Base-by-base conservation (phyloP, 306 rosid genomes). In the Geum urbanum region DNA sequence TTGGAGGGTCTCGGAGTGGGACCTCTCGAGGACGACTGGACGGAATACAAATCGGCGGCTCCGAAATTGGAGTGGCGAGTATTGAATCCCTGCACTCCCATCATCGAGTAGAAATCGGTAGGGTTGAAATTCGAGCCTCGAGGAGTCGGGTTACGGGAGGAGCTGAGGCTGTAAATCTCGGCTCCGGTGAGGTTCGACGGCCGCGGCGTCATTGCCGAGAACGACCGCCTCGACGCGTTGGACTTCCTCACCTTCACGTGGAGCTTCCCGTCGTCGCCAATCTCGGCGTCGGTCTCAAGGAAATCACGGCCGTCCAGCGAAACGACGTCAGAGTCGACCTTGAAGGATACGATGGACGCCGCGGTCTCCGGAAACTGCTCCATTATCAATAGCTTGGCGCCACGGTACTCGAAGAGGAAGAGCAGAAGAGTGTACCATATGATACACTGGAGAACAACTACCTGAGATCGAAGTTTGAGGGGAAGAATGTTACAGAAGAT, bases 281-380 rank as follows among this genome's bases (percentile, higher is more conserved):
- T 90, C 71, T 84, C 97, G 0, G 99, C 97, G 61, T 95, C 99
- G 8, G 99, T 91, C 39, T 95, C 99, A 0, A 95, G 82, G 22
- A 95, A 95, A 47, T 89, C 99, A 1, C 96, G 67, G 0, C 97
- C 99, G 74, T 95, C 99, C 2, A 95, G 89, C 0, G 99, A 95
- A n/a, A 95, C 88, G 24, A 95, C 97, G 70, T 95, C 99, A 46
- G 99, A 95, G 71, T 95, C 99, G 45, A 95, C 92, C 47, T 95
- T 95, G 50, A 95, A 91, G 3, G 99, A 95, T 5, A 95, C 96
- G 9, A 95, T 95, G 5, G 99, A 95, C 5, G 97, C 97, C 0
- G 97, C 99, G 9, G 99, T 95, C 65, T 95, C 97, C 0, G 99
- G 99, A 19, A 95, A 95, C 88, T 95, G 99, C 63, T 95, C 96